Conservation (phyloP, 2,329 filamentous ascomycete genomes). For the Stagonosporopsis cucurbitacearum region DNA sequence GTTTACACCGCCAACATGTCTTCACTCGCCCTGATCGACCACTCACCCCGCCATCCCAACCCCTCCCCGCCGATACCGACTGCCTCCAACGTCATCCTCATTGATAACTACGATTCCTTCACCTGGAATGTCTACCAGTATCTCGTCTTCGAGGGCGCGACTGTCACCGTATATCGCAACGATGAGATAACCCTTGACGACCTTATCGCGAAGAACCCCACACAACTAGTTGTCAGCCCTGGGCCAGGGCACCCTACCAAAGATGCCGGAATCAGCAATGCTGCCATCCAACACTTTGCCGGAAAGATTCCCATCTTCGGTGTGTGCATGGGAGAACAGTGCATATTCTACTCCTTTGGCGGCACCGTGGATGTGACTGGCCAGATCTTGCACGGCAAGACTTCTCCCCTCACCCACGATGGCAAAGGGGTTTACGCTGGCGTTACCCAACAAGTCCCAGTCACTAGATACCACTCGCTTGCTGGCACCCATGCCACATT, state of each 20-base stretch:
- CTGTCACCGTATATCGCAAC: conserved; percentile 87
- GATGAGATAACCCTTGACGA: conserved; percentile 88
- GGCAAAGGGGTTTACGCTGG: conserved; percentile 87
- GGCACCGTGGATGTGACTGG: conserved; percentile 91
- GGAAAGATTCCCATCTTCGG: conserved; percentile 95
- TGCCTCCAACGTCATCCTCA: conserved; percentile 89
- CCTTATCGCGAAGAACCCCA: conserved; percentile 81
- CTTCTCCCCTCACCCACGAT: conserved; percentile 87
- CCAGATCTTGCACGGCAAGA: conserved; percentile 97
- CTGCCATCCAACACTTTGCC: conserved; percentile 87
- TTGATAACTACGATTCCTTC: conserved; percentile 99
- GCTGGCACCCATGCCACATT: conserved; percentile 89
- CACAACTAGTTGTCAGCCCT: conserved; percentile 92
- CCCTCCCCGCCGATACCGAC: conserved; percentile 74
- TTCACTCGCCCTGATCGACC: conserved; percentile 67
- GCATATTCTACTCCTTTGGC: conserved; percentile 92
- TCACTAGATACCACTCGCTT: conserved; percentile 95
- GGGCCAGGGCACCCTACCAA: conserved; percentile 91
- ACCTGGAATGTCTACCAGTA: conserved; percentile 99
- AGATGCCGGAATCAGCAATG: conserved; percentile 92
- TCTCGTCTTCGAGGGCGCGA: conserved; percentile 91
- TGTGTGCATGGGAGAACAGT: conserved; percentile 99
- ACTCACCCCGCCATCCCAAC: conserved; percentile 85
- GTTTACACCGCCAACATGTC: conserved; percentile 45
- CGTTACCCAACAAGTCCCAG: conserved; percentile 79